A percentile compares a stretch with the other conserved stretches of the same genome.
These are phyloP conservation scores for Trifolium pratense DNA, from an alignment of 306 rosid species.

Conservation along the genomic window DNA sequence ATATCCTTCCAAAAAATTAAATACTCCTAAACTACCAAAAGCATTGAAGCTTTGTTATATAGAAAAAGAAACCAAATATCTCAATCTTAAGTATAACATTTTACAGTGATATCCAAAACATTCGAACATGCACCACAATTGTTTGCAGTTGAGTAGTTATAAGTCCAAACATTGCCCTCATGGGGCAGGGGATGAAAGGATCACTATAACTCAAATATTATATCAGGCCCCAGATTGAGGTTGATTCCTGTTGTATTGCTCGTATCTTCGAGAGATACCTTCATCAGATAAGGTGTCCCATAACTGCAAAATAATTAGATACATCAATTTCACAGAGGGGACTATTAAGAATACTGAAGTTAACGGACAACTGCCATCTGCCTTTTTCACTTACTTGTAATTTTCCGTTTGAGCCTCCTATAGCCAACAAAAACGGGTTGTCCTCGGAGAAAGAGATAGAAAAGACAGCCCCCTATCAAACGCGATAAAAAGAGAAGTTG, in stretches of 20 bases:
- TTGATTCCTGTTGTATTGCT: slow-evolving; percentile 48
- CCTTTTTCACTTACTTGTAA: slow-evolving; percentile 61
- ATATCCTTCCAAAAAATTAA: slow-evolving; percentile 26
- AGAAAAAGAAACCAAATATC: slow-evolving; percentile 23
- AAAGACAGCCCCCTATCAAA: slow-evolving; percentile 82
- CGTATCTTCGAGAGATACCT: slow-evolving; percentile 58
- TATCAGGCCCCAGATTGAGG: slow-evolving; percentile 47
- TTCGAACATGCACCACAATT: slow-evolving; percentile 1
- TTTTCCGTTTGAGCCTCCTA: slow-evolving; percentile 88
- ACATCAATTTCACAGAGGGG: slow-evolving; percentile 19
- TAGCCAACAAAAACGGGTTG: slow-evolving; percentile 80
- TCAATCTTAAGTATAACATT: background rate
- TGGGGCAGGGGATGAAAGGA: background rate
- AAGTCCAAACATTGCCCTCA: background rate
- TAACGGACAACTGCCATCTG: background rate
- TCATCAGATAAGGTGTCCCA: slow-evolving; percentile 74
- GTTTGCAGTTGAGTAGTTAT: background rate
- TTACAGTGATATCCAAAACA: background rate
- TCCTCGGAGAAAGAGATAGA: slow-evolving; percentile 75
- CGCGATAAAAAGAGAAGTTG: slow-evolving; percentile 34
- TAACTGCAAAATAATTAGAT: slow-evolving; percentile 53
- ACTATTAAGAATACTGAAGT: slow-evolving; percentile 12
- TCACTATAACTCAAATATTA: slow-evolving; percentile 5
- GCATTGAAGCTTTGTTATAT: background rate
- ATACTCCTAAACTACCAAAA: slow-evolving; percentile 27